Conservation (phyloP, 1,139 yeast genomes). For the Taphrina flavorubra region DNA sequence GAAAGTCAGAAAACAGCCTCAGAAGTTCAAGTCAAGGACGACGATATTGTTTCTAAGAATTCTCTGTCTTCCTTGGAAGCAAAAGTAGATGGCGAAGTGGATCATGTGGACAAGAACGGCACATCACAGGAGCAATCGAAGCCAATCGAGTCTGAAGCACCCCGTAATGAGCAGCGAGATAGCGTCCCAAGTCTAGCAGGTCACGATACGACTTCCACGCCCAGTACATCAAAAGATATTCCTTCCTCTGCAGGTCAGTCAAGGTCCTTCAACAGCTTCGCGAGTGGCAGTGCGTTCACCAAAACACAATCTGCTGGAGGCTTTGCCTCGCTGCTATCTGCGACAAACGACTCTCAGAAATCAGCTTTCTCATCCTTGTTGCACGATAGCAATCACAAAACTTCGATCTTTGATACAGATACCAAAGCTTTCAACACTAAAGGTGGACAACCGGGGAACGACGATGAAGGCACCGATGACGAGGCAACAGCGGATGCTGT, state of each 20-base stretch:
- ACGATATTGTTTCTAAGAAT: neutral
- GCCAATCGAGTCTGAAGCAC: neutral
- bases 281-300: slow-evolving; percentile 3
- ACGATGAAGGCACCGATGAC: neutral
- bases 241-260: neutral
- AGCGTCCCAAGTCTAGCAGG: neutral
- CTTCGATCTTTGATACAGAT: slow-evolving; percentile 1
- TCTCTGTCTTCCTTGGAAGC: too few species aligned
- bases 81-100: neutral
- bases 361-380: slow-evolving; percentile 4
- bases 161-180: neutral
- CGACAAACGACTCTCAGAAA: neutral
- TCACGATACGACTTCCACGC: neutral
- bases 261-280: neutral
- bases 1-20: neutral
- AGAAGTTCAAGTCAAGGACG: neutral
- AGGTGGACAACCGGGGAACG: neutral
- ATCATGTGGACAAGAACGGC: neutral
- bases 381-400: neutral
- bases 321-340: neutral
- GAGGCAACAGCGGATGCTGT: neutral
- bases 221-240: neutral
- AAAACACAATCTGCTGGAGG: neutral
- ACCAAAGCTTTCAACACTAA: neutral
- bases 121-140: neutral